These are phyloP conservation scores for Trichophyton equinum DNA, from an alignment of 2,329 filamentous ascomycete genomes.

Conservation along the genomic window DNA sequence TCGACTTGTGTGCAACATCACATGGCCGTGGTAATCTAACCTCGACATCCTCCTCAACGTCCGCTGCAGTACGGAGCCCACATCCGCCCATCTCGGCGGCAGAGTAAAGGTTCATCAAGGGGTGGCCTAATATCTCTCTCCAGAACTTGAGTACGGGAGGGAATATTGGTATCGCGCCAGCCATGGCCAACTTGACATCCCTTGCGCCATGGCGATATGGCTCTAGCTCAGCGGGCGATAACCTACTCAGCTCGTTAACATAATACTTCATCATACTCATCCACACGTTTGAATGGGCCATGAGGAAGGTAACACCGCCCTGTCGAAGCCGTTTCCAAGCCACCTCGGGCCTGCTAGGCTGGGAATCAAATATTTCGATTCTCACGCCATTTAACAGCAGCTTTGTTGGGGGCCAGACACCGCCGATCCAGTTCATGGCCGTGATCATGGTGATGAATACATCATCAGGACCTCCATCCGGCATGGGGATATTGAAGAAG, in stretches of 20 bases:
- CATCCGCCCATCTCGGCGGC: not conserved
- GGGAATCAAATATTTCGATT: slow-evolving; percentile 1
- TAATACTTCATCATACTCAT: slow-evolving; percentile 9
- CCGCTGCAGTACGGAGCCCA: not conserved
- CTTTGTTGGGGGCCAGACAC: not conserved
- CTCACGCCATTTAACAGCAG: not conserved
- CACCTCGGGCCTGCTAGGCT: not conserved
- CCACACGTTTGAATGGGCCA: not conserved
- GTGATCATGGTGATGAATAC: not conserved
- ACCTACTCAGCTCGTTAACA: slow-evolving; percentile 5
- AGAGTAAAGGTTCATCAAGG: not conserved
- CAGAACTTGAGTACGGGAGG: slow-evolving; percentile 3
- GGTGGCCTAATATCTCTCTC: not conserved
- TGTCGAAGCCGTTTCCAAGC: not conserved
- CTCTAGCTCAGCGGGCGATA: slow-evolving; percentile 1
- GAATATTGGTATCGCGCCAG: not conserved
- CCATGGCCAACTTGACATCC: not conserved
- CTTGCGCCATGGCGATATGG: slow-evolving; percentile 3
- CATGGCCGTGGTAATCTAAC: not conserved
- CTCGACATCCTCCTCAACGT: not conserved
- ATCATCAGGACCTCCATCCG: not conserved
- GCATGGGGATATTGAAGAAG: not conserved
- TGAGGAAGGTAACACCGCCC: not conserved
- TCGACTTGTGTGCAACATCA: not conserved
- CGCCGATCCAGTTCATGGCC: not conserved